Evolutionary conservation across 768 basidiomycete species (phyloP).

Genomic region (Suillus spraguei): DNA sequence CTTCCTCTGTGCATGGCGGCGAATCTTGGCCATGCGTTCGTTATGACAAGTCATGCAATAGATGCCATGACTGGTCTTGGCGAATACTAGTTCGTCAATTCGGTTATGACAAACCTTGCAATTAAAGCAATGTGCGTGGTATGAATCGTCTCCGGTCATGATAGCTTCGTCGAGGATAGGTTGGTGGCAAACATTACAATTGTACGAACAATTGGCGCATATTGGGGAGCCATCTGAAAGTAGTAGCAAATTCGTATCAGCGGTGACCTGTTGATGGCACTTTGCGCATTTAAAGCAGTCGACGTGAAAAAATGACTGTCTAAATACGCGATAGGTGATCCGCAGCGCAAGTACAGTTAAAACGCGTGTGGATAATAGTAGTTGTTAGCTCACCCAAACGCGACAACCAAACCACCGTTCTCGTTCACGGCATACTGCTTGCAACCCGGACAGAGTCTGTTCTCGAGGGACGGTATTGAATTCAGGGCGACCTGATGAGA

Average conservation of each 20-base stretch:
- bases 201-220: constrained; percentile 90
- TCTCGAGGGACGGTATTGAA: constrained; percentile 39
- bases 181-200: constrained; percentile 91
- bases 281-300: constrained; percentile 98
- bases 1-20: constrained; percentile 89
- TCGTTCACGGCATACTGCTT: constrained; percentile 80
- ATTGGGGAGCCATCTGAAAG: constrained; percentile 98
- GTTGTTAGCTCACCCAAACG: constrained; percentile 77
- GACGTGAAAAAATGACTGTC: constrained; percentile 93
- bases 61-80: constrained; percentile 97
- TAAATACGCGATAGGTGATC: constrained; percentile 34
- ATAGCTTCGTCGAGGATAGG: constrained; percentile 99
- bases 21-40: constrained; percentile 91
- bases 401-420: constrained; percentile 86
- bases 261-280: constrained; percentile 88
- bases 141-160: constrained; percentile 99
- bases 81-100: constrained; percentile 98
- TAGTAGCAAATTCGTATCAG: constrained; percentile 95
- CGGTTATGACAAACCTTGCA: constrained; percentile 93
- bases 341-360: constrained; percentile 8
- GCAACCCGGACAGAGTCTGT: constrained; percentile 81
- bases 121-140: constrained; percentile 98
- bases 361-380: constrained; percentile 11
- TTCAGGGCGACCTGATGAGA: constrained; percentile 13
- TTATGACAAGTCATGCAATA: constrained; percentile 99